These are phyloP conservation scores for Boletus patriciae DNA, from an alignment of 768 basidiomycete genomes.

Conservation along the genomic window DNA sequence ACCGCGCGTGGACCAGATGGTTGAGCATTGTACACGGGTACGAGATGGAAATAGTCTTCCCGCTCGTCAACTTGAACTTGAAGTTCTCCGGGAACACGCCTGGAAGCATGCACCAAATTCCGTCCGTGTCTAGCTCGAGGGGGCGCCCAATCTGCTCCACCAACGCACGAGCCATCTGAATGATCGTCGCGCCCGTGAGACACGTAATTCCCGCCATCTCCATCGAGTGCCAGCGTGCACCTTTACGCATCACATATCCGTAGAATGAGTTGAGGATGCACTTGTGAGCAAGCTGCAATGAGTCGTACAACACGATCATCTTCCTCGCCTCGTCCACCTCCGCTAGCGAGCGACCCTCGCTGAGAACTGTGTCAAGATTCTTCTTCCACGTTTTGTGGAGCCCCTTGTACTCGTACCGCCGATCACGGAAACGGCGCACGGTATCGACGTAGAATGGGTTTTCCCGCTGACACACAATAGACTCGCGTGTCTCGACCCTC, in stretches of 20 bases:
- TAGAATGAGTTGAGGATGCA: conserved; percentile 99
- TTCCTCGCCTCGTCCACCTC: conserved; percentile 97
- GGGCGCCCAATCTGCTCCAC: conserved; percentile 98
- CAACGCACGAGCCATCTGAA: conserved; percentile 96
- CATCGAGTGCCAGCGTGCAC: conserved; percentile 99
- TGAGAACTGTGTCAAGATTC: conserved; percentile 75
- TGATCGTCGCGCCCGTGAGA: conserved; percentile 94
- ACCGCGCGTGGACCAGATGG: conserved; percentile 91
- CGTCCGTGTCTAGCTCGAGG: conserved; percentile 96
- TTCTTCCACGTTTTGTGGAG: conserved; percentile 99
- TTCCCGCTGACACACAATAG: conserved; percentile 96
- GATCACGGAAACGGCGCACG: conserved; percentile 93
- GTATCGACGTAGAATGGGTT: conserved; percentile 99
- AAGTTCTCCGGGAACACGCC: conserved; percentile 98
- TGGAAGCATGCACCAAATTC: conserved; percentile 99
- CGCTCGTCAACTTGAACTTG: conserved; percentile 85
- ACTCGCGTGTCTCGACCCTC: conserved; percentile 87
- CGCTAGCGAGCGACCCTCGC: conserved; percentile 70
- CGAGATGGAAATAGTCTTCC: conserved; percentile 86
- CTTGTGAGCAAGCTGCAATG: conserved; percentile 97
- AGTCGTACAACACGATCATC: conserved; percentile 98
- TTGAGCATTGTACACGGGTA: conserved; percentile 99
- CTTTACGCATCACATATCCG: conserved; percentile 99
- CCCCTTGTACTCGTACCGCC: conserved; percentile 99
- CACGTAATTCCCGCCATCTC: conserved; percentile 99